Evolutionary conservation across 208 protist species (phyloP).

Genomic region (Trichomonas vaginalis): DNA sequence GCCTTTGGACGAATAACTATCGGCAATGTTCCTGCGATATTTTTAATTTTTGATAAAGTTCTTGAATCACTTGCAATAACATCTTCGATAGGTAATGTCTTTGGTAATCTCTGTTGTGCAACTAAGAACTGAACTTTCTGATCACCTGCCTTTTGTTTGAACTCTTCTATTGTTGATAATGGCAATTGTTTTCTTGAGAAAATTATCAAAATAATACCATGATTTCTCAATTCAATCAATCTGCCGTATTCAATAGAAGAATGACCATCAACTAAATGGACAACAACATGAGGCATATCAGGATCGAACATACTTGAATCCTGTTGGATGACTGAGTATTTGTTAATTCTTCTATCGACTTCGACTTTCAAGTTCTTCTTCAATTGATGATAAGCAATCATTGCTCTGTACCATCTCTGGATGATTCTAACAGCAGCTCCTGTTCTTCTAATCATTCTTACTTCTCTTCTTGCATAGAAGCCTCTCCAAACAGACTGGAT

Average conservation of each 20-base stretch:
- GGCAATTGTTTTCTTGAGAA: neutral
- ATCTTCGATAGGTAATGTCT: neutral
- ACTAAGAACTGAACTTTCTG: neutral
- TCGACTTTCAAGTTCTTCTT: neutral
- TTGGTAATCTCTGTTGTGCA: neutral
- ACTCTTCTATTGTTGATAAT: neutral
- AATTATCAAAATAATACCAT: neutral
- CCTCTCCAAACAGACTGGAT: neutral
- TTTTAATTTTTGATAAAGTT: neutral
- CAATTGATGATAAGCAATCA: neutral
- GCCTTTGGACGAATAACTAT: neutral
- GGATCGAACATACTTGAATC: no score
- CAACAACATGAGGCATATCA: neutral
- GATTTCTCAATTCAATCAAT: neutral
- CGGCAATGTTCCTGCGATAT: neutral
- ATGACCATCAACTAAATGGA: neutral
- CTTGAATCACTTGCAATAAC: neutral
- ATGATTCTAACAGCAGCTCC: neutral
- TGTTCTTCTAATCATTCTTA: neutral
- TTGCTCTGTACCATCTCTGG: neutral
- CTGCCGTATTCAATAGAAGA: neutral
- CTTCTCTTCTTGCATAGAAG: neutral
- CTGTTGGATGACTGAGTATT: neutral
- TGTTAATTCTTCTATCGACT: neutral
- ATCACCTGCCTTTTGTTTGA: neutral